Evolutionary conservation across 495 filamentous ascomycete species (phyloP).

Genomic region (Hyaloscypha variabilis): DNA sequence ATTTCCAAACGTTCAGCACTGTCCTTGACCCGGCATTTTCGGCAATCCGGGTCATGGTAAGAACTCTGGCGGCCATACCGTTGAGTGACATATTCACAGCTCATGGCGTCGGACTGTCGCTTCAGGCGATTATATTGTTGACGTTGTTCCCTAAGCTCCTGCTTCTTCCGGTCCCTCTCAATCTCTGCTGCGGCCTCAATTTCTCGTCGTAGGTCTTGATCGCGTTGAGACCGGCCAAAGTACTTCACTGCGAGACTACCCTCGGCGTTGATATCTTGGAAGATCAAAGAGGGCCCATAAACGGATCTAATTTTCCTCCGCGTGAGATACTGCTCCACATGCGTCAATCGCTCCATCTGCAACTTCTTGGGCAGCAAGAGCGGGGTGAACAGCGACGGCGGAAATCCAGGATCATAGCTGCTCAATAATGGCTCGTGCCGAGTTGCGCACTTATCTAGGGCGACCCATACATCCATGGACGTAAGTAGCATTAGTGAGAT

Average conservation of each 20-base stretch:
- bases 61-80: not conserved
- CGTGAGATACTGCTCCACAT: slow-evolving; percentile 54
- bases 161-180: slow-evolving; percentile 40
- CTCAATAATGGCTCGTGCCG: slow-evolving; percentile 41
- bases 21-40: slow-evolving; percentile 33
- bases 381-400: slow-evolving; percentile 41
- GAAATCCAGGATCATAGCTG: slow-evolving; percentile 55
- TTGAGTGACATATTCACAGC: slow-evolving; percentile 35
- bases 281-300: slow-evolving; percentile 34
- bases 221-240: slow-evolving; percentile 47
- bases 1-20: slow-evolving; percentile 47
- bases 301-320: slow-evolving; percentile 29
- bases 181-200: slow-evolving; percentile 45
- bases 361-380: slow-evolving; percentile 49
- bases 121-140: slow-evolving; percentile 40
- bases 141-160: slow-evolving; percentile 43
- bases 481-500: slow-evolving; percentile 63
- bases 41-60: slow-evolving; percentile 33
- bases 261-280: slow-evolving; percentile 33
- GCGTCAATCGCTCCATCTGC: slow-evolving; percentile 53
- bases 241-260: slow-evolving; percentile 56
- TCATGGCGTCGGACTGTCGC: slow-evolving; percentile 12
- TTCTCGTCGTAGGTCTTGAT: slow-evolving; percentile 39
- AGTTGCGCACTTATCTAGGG: slow-evolving; percentile 55
- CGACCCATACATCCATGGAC: slow-evolving; percentile 65